Base-by-base conservation (phyloP, 805 yeast species). In the Candida jianshihensis region DNA sequence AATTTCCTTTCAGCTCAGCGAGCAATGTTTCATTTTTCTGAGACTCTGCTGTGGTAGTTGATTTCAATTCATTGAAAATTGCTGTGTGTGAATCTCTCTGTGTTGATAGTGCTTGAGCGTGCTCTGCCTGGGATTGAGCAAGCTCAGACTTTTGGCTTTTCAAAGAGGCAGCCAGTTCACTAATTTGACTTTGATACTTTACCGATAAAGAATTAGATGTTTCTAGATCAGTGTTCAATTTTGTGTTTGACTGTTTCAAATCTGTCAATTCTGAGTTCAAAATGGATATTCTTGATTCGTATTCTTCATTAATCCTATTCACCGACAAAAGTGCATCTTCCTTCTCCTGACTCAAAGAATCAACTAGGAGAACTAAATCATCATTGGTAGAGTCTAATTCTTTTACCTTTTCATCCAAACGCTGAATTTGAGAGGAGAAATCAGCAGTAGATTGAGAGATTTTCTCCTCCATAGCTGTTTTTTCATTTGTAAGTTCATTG, bases 401-500 rank as follows among this genome's bases (percentile, higher is more conserved):
- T 7, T 37, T 34, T 3, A 54, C 31, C 12, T 46, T 34, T 2
- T 38, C n/a, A 20, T 48, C 39, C 30, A 44, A 35, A 0, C 33
- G 9, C 1, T 37, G 26, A 1, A 54, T n/a, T 27, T 56, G 49
- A 3, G 31, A 21, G 1, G 31, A n/a, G n/a, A 42, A 37, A 1
- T 44, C 31, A 2, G 18, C 36, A n/a, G 42, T 40, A 3, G 33
- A 12, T 3, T 40, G 21, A 3, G 44, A 28, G 4, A 59, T 10
- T 6, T 40, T 13, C 8, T 39, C 31, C 20, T 50, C 50, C 13
- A 57, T 32, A 4, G 17, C 19, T 6, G 44, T 43, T 29, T 54
- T 56, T 18, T 53, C 59, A 1, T 25, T 16, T 14, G 50, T 49
- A 15, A 61, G 34, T 7, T 53, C 56, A 27, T 55, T 54, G 31